A percentile compares a stretch with the other conserved stretches of the same genome.
Conservation (phyloP, 176 grass and related monocot genomes). For the Cymbopogon citratus region DNA sequence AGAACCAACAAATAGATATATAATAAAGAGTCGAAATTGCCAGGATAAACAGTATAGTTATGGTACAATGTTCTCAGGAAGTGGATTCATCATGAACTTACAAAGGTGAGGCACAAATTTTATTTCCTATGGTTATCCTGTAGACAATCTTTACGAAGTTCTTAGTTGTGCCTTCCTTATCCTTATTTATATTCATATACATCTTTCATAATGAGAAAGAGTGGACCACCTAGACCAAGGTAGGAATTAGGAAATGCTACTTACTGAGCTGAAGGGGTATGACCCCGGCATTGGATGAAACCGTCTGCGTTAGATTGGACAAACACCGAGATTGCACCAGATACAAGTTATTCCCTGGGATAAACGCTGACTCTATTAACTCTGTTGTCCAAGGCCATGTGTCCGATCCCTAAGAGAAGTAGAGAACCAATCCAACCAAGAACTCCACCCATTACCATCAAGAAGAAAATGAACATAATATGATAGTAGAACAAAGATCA, state of each 20-base stretch:
- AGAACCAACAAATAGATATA: neutral
- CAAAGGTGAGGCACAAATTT: neutral
- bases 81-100: neutral
- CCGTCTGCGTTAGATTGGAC: slow-evolving; percentile 26
- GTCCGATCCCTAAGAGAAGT: slow-evolving; percentile 49
- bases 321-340: slow-evolving; percentile 46
- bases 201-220: neutral
- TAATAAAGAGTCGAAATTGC: neutral
- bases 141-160: neutral
- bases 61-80: neutral
- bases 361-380: slow-evolving; percentile 64
- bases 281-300: slow-evolving; percentile 29
- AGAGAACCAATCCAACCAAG: slow-evolving; percentile 1
- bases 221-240: neutral
- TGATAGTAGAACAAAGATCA: neutral
- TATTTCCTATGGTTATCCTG: neutral
- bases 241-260: neutral
- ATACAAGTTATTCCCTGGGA: slow-evolving; percentile 52
- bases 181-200: neutral
- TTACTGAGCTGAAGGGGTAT: slow-evolving; percentile 43
- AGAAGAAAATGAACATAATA: neutral
- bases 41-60: neutral
- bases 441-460: neutral
- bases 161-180: neutral
- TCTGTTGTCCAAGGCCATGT: slow-evolving; percentile 38